phyloP scores from a whole-genome alignment of 2,329 filamentous ascomycete genomes.

The Moelleriella libera region DNA sequence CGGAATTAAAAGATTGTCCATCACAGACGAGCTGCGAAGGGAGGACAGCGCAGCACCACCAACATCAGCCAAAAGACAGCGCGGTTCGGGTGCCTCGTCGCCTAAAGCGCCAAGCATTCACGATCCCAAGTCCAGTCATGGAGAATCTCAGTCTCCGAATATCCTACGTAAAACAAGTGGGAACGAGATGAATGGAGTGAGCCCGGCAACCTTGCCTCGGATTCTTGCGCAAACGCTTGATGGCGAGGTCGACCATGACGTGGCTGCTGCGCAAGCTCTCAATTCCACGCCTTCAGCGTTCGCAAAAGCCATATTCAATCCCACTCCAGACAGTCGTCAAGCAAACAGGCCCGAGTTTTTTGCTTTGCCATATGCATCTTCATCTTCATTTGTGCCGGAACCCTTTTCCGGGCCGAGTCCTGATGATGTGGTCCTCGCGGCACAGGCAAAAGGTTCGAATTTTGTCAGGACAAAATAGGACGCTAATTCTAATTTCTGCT shows the following conservation, averaged over 20 bases:
- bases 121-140: neutral
- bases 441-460: conserved; percentile 78
- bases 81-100: neutral
- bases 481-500: conserved; percentile 36
- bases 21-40: conserved; percentile 14
- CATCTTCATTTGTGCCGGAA: conserved; percentile 34
- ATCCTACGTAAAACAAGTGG: too few species aligned
- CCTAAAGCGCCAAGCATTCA: neutral
- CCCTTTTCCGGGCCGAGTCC: conserved; percentile 79
- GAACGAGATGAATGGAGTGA: too few species aligned
- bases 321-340: conserved; percentile 16
- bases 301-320: conserved; percentile 36
- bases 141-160: neutral
- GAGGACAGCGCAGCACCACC: conserved; percentile 11
- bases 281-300: conserved; percentile 36
- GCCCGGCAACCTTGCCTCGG: too few species aligned
- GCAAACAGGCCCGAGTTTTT: conserved; percentile 17
- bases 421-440: conserved; percentile 76
- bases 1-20: conserved; percentile 16
- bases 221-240: too few species aligned
- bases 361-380: conserved; percentile 35
- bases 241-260: neutral
- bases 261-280: conserved; percentile 6
- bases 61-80: conserved; percentile 11
- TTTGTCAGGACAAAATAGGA: conserved; percentile 33